Evolutionary conservation across 768 basidiomycete genomes (phyloP), one percentile per base, ranked within the genome.

Genomic region (Suillus sp.): DNA sequence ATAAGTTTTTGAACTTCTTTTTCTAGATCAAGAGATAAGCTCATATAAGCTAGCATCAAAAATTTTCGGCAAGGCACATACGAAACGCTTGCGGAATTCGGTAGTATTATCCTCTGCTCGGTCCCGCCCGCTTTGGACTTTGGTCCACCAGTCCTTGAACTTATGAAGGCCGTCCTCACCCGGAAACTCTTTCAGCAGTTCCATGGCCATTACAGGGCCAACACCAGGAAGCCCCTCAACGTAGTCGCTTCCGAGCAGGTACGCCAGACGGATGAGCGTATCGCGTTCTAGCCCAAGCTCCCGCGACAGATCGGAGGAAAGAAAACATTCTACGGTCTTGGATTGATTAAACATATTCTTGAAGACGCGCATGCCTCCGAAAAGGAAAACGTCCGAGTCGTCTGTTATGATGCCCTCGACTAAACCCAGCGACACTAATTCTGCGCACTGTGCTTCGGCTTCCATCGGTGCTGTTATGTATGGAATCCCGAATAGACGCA

Each of bases 301-400:
- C 48, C 95, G 84, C 43, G 83, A 84, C 56, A 99, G 83, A 72
- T 99, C 97, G 6, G 86, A 76, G 2, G 87, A 78, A 40, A 97
- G 79, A 81, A 97, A 99, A 72, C 95, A 95, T 76, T 99, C 97
- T 61, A 98, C 97, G 4, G 95, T 98, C 81, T 99, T 98, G 55
- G 93, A 92, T 76, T 99, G 96, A 74, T 99, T 98, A 80, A 99
- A 99, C 92, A 99, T 96, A 74, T 99, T 99, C 78, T 96, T 97
- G 84, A 92, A 97, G 22, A 99, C 93, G n/a, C 95, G 89, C 67
- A 85, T 78, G 27, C 94, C 96, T 37, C 97, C 97, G 68, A 99
- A 99, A 56, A 99, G 88, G 78, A 99, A 99, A 56, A 99, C 95
- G 71, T 99, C 97, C 5, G 95, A 97, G 75, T 99, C 97, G 74